A percentile compares a stretch with the other conserved stretches of the same genome.
Conservation (phyloP, 495 filamentous ascomycete genomes). For the Collariella sp. region DNA sequence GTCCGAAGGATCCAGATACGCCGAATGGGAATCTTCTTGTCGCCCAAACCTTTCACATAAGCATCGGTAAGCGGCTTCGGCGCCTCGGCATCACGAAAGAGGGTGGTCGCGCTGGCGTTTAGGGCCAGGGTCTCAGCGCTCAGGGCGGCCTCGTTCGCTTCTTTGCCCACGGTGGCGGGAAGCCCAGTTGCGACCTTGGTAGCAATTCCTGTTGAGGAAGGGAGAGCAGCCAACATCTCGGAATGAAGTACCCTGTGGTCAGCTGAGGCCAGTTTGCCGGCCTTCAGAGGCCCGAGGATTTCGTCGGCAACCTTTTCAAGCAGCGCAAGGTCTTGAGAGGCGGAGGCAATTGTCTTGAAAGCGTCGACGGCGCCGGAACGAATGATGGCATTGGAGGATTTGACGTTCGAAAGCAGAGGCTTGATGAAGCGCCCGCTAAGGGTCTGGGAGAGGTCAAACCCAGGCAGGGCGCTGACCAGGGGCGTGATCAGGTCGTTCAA, state of each 20-base stretch:
- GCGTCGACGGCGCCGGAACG: conserved; percentile 64
- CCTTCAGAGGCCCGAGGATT: conserved; percentile 65
- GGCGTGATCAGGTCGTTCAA: conserved; percentile 65
- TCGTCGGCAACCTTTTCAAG: conserved; percentile 65
- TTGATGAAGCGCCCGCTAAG: conserved; percentile 65
- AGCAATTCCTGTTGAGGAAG: conserved; percentile 47
- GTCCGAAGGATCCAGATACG: conserved; percentile 69
- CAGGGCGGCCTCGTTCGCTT: conserved; percentile 77
- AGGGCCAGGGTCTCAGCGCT: conserved; percentile 65
- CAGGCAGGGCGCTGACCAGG: conserved; percentile 59
- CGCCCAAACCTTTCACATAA: conserved; percentile 70
- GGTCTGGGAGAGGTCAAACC: conserved; percentile 67
- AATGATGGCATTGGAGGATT: conserved; percentile 73
- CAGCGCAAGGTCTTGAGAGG: conserved; percentile 46
- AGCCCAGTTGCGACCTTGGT: conserved; percentile 59
- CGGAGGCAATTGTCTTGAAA: conserved; percentile 55
- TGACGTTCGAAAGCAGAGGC: conserved; percentile 75
- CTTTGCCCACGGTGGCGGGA: conserved; percentile 57
- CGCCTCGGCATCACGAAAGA: conserved; percentile 49
- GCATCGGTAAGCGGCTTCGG: conserved; percentile 57
- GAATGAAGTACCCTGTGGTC: conserved; percentile 77
- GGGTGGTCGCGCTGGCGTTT: conserved; percentile 48
- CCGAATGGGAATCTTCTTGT: conserved; percentile 73
- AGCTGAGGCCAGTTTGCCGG: conserved; percentile 66
- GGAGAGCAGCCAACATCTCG: conserved; percentile 61